phyloP scores from a whole-genome alignment of 345 rosid species.

The Populus tremula region DNA sequence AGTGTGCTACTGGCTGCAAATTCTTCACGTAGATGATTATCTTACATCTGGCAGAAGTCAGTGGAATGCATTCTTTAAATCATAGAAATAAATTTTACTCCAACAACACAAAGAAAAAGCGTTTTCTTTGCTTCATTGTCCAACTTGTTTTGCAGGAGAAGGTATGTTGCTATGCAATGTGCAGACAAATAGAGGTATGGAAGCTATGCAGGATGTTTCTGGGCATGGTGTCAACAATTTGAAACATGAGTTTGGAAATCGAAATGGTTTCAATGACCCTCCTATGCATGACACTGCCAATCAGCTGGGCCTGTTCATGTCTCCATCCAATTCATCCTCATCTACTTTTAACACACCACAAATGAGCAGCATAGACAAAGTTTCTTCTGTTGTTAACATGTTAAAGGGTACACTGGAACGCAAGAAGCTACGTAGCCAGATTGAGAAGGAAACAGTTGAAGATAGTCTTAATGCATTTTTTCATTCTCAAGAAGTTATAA shows the following conservation, averaged over 20 bases:
- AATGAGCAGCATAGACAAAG: constrained; percentile 37
- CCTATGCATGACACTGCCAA: constrained; percentile 36
- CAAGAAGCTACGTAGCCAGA: constrained; percentile 48
- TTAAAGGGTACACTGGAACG: constrained; percentile 62
- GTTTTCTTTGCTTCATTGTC: neutral
- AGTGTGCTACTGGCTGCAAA: neutral
- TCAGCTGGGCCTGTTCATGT: constrained; percentile 42
- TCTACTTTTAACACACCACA: constrained; percentile 40
- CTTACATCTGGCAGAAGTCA: neutral
- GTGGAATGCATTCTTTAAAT: neutral
- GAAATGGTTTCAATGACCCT: constrained; percentile 31
- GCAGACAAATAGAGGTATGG: constrained; percentile 35
- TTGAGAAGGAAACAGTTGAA: constrained; percentile 36
- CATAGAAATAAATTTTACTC: neutral
- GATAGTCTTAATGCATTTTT: constrained; percentile 35
- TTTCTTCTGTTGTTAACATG: constrained; percentile 69
- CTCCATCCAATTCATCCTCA: constrained; percentile 59
- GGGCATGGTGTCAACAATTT: constrained; percentile 26
- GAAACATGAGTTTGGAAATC: constrained; percentile 40
- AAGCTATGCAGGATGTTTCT: constrained; percentile 33
- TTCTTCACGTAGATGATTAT: neutral
- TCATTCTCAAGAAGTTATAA: constrained; percentile 32
- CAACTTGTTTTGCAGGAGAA: constrained; percentile 40
- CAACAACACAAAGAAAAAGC: neutral
- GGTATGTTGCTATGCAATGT: constrained; percentile 66